phyloP scores from a whole-genome alignment of 805 yeast species.

The Deakozyma indianensis region DNA sequence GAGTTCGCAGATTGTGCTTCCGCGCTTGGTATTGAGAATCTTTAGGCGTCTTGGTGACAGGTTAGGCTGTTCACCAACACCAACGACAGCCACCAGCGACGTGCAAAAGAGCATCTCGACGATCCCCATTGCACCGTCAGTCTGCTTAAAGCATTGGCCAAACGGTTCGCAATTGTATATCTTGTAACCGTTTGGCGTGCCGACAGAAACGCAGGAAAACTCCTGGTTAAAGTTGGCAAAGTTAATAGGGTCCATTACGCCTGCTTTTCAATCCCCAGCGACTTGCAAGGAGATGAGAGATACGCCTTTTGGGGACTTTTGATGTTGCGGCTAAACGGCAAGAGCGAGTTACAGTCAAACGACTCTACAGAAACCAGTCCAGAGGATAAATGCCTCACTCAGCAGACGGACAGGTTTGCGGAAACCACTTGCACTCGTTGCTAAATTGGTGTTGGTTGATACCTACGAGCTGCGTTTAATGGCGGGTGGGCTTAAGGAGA shows the following conservation, averaged over 20 bases:
- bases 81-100: conserved; percentile 72
- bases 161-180: conserved; percentile 84
- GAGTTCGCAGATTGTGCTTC: conserved; percentile 63
- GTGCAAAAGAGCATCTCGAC: conserved; percentile 88
- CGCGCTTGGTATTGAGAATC: conserved; percentile 61
- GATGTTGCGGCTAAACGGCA: no score
- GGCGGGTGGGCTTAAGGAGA: no score
- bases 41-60: conserved; percentile 63
- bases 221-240: conserved; percentile 80
- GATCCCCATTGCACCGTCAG: conserved; percentile 30
- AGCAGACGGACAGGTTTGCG: no score
- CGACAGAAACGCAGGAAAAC: conserved; percentile 64
- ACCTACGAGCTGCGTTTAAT: no score
- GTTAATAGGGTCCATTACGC: conserved; percentile 19
- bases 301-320: not conserved
- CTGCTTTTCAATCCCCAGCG: no score
- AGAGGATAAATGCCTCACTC: no score
- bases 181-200: conserved; percentile 47
- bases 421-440: no score
- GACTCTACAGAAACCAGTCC: no score
- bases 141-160: conserved; percentile 47
- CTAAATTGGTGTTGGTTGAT: no score
- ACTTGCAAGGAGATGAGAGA: no score
- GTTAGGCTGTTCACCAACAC: conserved; percentile 53
- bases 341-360: no score